Base-by-base conservation (phyloP, 1,139 yeast genomes). In the Tardiomyces digboiensis region DNA sequence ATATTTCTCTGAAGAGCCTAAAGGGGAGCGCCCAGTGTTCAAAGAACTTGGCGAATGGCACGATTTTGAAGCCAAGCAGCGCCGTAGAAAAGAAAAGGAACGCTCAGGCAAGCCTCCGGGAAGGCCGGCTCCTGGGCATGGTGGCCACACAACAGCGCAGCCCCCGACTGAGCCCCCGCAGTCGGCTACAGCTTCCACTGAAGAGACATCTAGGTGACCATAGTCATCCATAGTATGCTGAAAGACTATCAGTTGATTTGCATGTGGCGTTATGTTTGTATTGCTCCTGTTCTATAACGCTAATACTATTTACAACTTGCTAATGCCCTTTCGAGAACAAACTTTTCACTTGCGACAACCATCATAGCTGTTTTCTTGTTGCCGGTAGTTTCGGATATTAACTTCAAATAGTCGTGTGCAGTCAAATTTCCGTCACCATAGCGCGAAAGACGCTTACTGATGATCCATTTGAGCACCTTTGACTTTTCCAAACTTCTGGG, bases 61-160 rank as follows among this genome's bases (percentile, higher is more conserved):
- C 60, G 98, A 91, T 59, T 89, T 83, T 62, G 98, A 91, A 59
- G 94, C 96, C 3, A 88, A 91, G 63, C 82, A 80, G 65, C 77
- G 86, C 6, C 43, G 47, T n/a, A 47, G 49, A 21, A 33, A 33
- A n/a, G 21, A 40, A n/a, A n/a, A n/a, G n/a, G n/a, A n/a, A n/a
- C n/a, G n/a, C n/a, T n/a, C n/a, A n/a, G n/a, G n/a, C n/a, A n/a
- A n/a, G n/a, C n/a, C n/a, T n/a, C n/a, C n/a, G n/a, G n/a, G n/a
- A n/a, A n/a, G n/a, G n/a, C n/a, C n/a, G n/a, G n/a, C n/a, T n/a
- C n/a, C n/a, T n/a, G n/a, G n/a, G n/a, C n/a, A n/a, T n/a, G n/a
- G n/a, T n/a, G n/a, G n/a, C n/a, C n/a, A n/a, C n/a, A n/a, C n/a
- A n/a, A n/a, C n/a, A n/a, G n/a, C n/a, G n/a, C n/a, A n/a, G n/a